phyloP scores from a whole-genome alignment of 2,329 filamentous ascomycete species.

The Paecilomyces niveus region DNA sequence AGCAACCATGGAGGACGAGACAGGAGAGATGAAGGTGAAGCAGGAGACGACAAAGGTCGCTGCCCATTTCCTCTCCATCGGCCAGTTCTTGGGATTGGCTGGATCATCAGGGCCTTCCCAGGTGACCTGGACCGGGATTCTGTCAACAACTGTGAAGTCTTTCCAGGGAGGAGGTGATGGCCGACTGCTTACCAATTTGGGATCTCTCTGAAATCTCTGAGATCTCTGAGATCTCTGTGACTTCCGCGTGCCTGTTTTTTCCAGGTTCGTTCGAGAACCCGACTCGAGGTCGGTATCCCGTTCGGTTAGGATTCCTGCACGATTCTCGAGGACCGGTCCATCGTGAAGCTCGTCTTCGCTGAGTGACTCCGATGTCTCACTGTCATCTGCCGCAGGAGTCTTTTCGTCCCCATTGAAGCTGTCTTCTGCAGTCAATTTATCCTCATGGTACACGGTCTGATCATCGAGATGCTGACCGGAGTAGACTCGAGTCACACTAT shows the following conservation, averaged over 20 bases:
- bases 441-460: constrained; percentile 22
- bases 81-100: constrained; percentile 49
- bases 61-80: constrained; percentile 49
- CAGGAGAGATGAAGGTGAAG: constrained; percentile 57
- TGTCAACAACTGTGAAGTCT: background rate
- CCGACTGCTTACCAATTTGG: constrained; percentile 17
- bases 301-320: background rate
- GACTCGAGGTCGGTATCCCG: background rate
- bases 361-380: background rate
- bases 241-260: background rate
- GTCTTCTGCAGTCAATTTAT: constrained; percentile 10
- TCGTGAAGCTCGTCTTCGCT: background rate
- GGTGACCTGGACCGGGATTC: constrained; percentile 21
- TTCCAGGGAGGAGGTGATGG: background rate
- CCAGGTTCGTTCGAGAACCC: background rate
- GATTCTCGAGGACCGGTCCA: background rate
- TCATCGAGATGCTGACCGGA: constrained; percentile 28
- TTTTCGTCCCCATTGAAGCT: background rate
- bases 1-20: constrained; percentile 55
- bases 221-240: constrained; percentile 5
- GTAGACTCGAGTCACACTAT: constrained; percentile 18
- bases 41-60: constrained; percentile 48
- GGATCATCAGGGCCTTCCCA: constrained; percentile 50
- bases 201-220: constrained; percentile 3
- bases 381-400: background rate